Evolutionary conservation across 2,329 filamentous ascomycete species (phyloP).

Genomic region (Colletotrichum tofieldiae): DNA sequence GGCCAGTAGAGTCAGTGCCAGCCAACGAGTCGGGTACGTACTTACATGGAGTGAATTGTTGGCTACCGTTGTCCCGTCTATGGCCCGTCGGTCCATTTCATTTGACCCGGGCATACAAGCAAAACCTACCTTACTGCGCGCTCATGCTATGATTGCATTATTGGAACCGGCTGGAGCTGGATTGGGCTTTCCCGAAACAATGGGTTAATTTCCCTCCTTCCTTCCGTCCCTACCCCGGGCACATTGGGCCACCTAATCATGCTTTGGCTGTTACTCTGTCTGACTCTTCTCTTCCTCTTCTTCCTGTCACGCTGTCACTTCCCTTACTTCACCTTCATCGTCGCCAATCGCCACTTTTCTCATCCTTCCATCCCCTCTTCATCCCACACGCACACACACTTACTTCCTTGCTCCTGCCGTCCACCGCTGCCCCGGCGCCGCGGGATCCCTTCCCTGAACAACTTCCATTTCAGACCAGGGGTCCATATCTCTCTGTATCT

Average conservation of each 20-base stretch:
- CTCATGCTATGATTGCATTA: not conserved
- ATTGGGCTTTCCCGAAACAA: constrained; percentile 24
- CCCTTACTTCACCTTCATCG: not conserved
- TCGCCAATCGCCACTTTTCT: not conserved
- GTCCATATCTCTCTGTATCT: not conserved
- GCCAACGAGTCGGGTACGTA: constrained; percentile 6
- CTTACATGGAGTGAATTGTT: not conserved
- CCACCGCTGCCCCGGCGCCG: not conserved
- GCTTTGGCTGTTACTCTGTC: not conserved
- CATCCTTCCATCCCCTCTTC: not conserved
- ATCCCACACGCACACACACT: not conserved
- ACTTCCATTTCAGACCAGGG: constrained; percentile 1
- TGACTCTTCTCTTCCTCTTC: not conserved
- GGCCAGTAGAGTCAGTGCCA: not conserved
- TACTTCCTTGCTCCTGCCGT: not conserved
- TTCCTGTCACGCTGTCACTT: not conserved
- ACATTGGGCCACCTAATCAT: not conserved
- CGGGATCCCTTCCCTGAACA: not conserved
- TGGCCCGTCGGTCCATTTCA: not conserved
- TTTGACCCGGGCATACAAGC: not conserved
- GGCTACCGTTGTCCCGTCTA: not conserved
- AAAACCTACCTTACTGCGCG: not conserved
- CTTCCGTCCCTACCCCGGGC: not conserved
- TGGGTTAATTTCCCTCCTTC: constrained; percentile 17
- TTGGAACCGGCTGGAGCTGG: not conserved